Base-by-base conservation (phyloP, 176 grass and related monocot genomes). In the Echinochloa phyllopogon region DNA sequence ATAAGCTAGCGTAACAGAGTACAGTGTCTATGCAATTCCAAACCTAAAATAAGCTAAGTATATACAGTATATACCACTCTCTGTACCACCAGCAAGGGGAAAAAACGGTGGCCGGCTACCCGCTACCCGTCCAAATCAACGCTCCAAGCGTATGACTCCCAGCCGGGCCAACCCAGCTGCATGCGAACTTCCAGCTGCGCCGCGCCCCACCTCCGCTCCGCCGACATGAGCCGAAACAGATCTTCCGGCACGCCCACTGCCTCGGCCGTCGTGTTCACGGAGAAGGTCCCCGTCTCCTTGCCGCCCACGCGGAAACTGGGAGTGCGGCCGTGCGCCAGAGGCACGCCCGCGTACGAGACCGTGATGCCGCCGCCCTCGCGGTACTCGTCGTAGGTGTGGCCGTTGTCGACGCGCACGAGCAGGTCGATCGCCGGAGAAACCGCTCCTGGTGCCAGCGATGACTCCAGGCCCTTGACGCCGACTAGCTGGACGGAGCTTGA, bases 321-420 rank as follows among this genome's bases (percentile, higher is more conserved):
- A 0, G 51, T 85, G 49, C 48, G 62, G 10, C 83, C 73, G 63
- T 55, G 63, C 73, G 83, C 83, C 38, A 85, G 62, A 13, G 73
- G 83, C 2, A 85, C 73, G 73, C 83, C 61, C 2, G 83, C 62
- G 73, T 85, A 85, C 0, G 41, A 86, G 27, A 86, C 65, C 52
- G 47, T 37, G 65, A 86, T 42, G 53, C 12, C 15, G 65, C 75
- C 84, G 20, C 75, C 84, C 8, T 36, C 74, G 11, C 53, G 63
- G 41, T 58, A 1, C 42, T 23, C 6, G 65, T 50, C 53, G 42
- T 24, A 36, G 51, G 3, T 4, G 74, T 70, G 63, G 2, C 51
- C 18, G 52, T 85, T 85, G 64, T 38, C 18, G 39, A 85, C 75
- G 6, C 76, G 51, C 65, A 78, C 39, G 25, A 78, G 40, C 13